Percentiles rank a stretch among this genome's conserved stretches.
These are phyloP conservation scores for Solanum hybrid DNA, from an alignment of 305 asterid genomes.

Conservation along the genomic window DNA sequence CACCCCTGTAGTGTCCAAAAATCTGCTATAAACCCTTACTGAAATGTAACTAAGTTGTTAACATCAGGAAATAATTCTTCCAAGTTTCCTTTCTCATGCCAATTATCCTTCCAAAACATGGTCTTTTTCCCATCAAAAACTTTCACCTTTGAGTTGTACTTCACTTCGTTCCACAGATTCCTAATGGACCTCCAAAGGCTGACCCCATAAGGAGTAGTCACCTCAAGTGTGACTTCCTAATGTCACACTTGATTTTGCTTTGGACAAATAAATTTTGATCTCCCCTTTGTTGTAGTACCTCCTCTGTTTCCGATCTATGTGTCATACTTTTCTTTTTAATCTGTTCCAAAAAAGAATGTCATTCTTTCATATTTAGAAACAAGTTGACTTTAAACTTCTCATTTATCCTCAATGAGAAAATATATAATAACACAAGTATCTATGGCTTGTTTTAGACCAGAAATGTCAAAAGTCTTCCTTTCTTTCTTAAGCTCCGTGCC, in stretches of 20 bases:
- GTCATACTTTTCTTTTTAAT: background rate
- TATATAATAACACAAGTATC: background rate
- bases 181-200: background rate
- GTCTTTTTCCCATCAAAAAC: background rate
- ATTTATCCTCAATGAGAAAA: background rate
- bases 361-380: background rate
- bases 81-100: background rate
- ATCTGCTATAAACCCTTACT: background rate
- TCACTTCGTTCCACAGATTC: background rate
- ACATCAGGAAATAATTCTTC: background rate
- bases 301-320: background rate
- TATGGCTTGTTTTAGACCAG: background rate
- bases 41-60: background rate
- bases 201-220: background rate
- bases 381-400: background rate
- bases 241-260: background rate
- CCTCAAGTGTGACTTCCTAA: background rate
- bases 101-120: background rate
- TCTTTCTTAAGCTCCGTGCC: background rate
- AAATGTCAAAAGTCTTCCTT: background rate
- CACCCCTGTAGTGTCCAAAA: background rate
- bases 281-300: background rate
- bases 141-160: background rate
- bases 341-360: background rate
- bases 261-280: background rate